Evolutionary conservation across 2,329 filamentous ascomycete species (phyloP), one percentile per base, ranked within the genome.

Genomic region (Tolypocladium ophioglossoides): DNA sequence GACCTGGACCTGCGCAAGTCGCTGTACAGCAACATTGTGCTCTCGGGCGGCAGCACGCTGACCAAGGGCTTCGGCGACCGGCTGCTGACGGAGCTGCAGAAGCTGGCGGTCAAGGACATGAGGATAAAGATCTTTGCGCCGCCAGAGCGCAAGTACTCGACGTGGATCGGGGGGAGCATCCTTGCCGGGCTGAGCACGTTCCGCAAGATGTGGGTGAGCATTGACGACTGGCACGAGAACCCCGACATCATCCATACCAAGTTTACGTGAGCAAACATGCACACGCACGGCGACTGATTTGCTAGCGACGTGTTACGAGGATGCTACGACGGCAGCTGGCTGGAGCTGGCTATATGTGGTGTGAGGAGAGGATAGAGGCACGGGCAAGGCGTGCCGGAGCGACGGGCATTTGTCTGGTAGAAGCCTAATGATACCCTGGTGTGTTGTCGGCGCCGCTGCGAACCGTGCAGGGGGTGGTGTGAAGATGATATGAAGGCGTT

Each of bases 141-240:
- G 54, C 92, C 94, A 7, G 94, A 99, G 78, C 82, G 94, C 61
- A 96, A 97, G 73, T 99, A 97, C 76, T 96, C 91, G 58, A 99
- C 94, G 35, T 99, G 94, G 94, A 97, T 97, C 63, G 94, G 94
- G 59, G 94, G 94, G 54, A 96, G 94, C 70, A 99, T 99, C 73
- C 77, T 99, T 61, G 94, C 94, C 37, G 92, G 94, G 8, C 74
- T 99, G 71, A 97, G 92, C 76, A 99, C 94, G 53, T 99, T 99
- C 75, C 86, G 92, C 77, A 99, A 97, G 92, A 99, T 99, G 94
- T 97, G 94, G 91, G 94, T 99, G 66, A 96, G 91, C 73, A 92
- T 96, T 68, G 94, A 97, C 68, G 94, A 99, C 77, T 99, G 94
- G 94, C 94, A 99, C 70, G 94, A 99, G 79, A 96, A 99, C 69